Evolutionary conservation across 1,284 basidiomycete species (phyloP), one percentile per base, ranked within the genome.

Genomic region (Cryptococcus sp.): DNA sequence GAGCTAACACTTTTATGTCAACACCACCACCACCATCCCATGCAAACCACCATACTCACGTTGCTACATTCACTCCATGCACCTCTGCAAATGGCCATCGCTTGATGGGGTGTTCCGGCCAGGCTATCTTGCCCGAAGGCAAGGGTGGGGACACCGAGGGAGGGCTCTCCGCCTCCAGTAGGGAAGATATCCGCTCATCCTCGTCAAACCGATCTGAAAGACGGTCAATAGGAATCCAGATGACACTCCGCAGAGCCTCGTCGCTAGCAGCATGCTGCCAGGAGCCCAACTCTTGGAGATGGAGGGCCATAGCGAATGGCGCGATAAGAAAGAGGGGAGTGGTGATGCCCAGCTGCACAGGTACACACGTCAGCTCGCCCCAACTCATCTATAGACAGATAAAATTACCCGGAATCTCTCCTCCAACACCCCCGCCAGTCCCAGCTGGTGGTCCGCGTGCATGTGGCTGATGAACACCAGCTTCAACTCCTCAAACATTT

Each of bases 401-500:
- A 7, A 7, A 76, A 83, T 59, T 57, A 93, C 91, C 77, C 81
- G 79, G 50, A 82, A 81, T 54, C 95, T 82, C 78, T 87, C 85
- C 0, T 83, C 79, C 12, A 98, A 80, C 15, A 98, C 76, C 50
- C 85, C 83, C 0, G 85, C 81, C 28, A 95, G 73, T 1, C 95
- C 95, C 48, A 88, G 83, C 71, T 97, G 94, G 73, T 98, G 94
- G 71, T 98, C 95, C 0, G 84, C 94, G 69, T 97, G 94, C 67
- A 89, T 83, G 72, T 98, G 95, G 63, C 88, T 92, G 63, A 96
- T 81, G 73, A 87, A 97, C 33, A 98, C 82, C 68, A 90, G 84
- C 62, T 83, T 86, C 35, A 95, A 74, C 49, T 87, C 79, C n/a
- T 84, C 79, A 55, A 95, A 78, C 12, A 87, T 79, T n/a, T 80